Percentiles rank a stretch among this genome's conserved stretches.
Evolutionary conservation across 2,329 filamentous ascomycete genomes (phyloP).

Genomic region (Sporothrix brunneoviolacea): DNA sequence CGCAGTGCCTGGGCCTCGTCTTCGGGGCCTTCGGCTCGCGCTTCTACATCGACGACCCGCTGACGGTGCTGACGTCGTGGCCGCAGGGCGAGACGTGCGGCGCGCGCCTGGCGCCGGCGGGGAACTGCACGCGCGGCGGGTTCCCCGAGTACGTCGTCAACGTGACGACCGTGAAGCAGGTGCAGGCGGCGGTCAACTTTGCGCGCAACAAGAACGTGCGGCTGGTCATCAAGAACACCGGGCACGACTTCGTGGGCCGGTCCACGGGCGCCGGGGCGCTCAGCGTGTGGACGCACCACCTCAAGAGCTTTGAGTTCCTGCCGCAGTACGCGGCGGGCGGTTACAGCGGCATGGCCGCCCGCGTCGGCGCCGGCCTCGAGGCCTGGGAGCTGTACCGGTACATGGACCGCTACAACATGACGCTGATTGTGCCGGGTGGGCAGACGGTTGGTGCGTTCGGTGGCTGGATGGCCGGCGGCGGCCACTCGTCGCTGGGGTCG

Average conservation of each 20-base stretch:
- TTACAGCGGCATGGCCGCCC: slow-evolving; percentile 30
- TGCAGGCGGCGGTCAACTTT: slow-evolving; percentile 36
- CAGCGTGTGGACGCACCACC: slow-evolving; percentile 42
- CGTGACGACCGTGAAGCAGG: slow-evolving; percentile 29
- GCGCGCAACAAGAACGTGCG: slow-evolving; percentile 33
- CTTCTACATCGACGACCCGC: slow-evolving; percentile 28
- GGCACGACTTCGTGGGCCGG: slow-evolving; percentile 41
- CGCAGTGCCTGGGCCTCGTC: slow-evolving; percentile 25
- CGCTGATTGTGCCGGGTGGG: slow-evolving; percentile 27
- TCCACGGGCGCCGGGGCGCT: slow-evolving; percentile 40
- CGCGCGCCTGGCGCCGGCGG: slow-evolving; percentile 18
- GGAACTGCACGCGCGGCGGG: slow-evolving; percentile 31
- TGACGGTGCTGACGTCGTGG: slow-evolving; percentile 28
- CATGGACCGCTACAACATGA: slow-evolving; percentile 25
- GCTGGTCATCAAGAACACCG: slow-evolving; percentile 38
- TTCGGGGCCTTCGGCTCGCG: slow-evolving; percentile 21
- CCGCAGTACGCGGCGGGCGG: slow-evolving; percentile 25
- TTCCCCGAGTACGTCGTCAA: slow-evolving; percentile 34
- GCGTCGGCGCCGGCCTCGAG: slow-evolving; percentile 32
- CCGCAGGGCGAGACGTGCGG: slow-evolving; percentile 32
- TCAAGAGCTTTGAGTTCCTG: slow-evolving; percentile 36
- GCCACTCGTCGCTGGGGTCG: slow-evolving; percentile 40
- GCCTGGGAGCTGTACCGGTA: slow-evolving; percentile 27
- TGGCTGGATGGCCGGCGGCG: slow-evolving; percentile 46
- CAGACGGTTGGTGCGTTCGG: slow-evolving; percentile 35